Evolutionary conservation across 2,329 filamentous ascomycete genomes (phyloP).

Genomic region (Claviceps sp.): DNA sequence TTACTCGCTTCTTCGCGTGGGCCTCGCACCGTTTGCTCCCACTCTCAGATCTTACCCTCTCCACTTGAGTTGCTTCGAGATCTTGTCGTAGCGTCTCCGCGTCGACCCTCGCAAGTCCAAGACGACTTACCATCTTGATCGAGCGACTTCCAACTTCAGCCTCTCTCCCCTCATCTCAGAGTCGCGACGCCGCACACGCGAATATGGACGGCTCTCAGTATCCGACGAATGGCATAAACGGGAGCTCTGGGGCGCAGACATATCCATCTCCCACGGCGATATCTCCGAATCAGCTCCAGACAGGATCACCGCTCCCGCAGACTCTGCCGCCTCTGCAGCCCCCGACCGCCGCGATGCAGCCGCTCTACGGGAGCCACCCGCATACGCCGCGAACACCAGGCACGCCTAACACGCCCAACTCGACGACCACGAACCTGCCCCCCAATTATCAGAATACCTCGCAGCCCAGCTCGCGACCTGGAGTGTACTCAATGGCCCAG

Average conservation of each 20-base stretch:
- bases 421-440: slow-evolving; percentile 32
- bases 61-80: slow-evolving; percentile 5
- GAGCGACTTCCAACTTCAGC: background rate
- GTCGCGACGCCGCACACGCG: slow-evolving; percentile 22
- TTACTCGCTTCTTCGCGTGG: slow-evolving; percentile 14
- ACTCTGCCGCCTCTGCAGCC: slow-evolving; percentile 43
- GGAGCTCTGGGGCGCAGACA: slow-evolving; percentile 32
- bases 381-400: slow-evolving; percentile 49
- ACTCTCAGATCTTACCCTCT: slow-evolving; percentile 9
- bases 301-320: slow-evolving; percentile 33
- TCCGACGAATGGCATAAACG: slow-evolving; percentile 43
- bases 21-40: slow-evolving; percentile 10
- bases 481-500: slow-evolving; percentile 41
- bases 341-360: slow-evolving; percentile 29
- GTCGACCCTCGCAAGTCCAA: slow-evolving; percentile 1
- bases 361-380: slow-evolving; percentile 42
- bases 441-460: slow-evolving; percentile 38
- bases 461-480: slow-evolving; percentile 33
- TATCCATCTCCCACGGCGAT: slow-evolving; percentile 40
- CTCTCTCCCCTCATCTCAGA: slow-evolving; percentile 7
- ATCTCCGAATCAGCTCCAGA: slow-evolving; percentile 38
- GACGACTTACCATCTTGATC: background rate
- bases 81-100: slow-evolving; percentile 5
- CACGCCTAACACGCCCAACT: slow-evolving; percentile 49
- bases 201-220: slow-evolving; percentile 44